Evolutionary conservation across 495 filamentous ascomycete species (phyloP).

Genomic region (Immersiella caudata): DNA sequence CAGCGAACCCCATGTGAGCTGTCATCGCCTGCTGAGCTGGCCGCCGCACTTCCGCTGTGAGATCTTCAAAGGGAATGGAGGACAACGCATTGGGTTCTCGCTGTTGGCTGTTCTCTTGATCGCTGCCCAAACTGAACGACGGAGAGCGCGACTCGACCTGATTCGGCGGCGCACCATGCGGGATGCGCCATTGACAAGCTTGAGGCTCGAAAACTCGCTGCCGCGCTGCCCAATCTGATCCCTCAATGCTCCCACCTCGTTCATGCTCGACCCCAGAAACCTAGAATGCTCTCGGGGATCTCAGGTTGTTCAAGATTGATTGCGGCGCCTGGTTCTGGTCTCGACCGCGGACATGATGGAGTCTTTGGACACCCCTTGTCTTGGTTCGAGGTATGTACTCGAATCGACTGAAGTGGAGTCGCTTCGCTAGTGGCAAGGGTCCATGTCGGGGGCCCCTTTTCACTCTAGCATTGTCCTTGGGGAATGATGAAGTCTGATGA

Average conservation of each 20-base stretch:
- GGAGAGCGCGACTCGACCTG: background rate
- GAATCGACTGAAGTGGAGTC: background rate
- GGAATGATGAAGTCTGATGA: background rate
- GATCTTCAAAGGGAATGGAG: background rate
- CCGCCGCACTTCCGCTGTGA: background rate
- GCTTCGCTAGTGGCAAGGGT: background rate
- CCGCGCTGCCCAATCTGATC: background rate
- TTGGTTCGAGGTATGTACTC: background rate
- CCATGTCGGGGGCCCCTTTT: background rate
- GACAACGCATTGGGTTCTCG: constrained; percentile 16
- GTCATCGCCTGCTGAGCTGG: constrained; percentile 19
- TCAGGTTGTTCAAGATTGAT: background rate
- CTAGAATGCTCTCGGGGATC: background rate
- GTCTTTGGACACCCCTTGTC: background rate
- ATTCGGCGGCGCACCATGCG: background rate
- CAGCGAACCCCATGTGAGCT: constrained; percentile 13
- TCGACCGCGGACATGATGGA: background rate
- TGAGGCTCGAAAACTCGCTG: background rate
- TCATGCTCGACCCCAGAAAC: constrained; percentile 3
- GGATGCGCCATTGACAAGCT: background rate
- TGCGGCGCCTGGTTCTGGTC: background rate
- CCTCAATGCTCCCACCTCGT: background rate
- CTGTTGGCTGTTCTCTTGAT: background rate
- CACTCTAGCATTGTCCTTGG: background rate
- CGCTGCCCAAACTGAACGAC: constrained; percentile 13